A percentile compares a stretch with the other conserved stretches of the same genome.
phyloP scores from a whole-genome alignment of 257 asterid species.

The Solanum chilense region DNA sequence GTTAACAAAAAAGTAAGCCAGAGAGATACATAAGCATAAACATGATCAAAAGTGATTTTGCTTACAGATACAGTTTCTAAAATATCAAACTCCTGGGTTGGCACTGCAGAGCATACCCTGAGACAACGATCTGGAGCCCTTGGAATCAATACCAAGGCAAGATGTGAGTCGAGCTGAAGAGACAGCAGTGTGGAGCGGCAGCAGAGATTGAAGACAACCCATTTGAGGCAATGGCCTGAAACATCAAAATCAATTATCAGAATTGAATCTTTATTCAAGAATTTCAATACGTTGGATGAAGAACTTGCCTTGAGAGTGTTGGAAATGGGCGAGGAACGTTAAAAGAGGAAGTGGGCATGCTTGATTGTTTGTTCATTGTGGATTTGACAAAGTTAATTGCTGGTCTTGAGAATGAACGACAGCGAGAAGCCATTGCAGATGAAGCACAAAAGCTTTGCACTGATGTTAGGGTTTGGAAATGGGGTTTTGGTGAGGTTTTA shows the following conservation, averaged over 20 bases:
- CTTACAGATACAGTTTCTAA: constrained; percentile 61
- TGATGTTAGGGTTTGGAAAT: constrained; percentile 23
- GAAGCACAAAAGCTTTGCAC: neutral
- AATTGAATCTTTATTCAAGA: neutral
- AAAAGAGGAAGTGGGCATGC: constrained; percentile 5
- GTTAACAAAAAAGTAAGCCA: neutral
- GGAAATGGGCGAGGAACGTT: constrained; percentile 10
- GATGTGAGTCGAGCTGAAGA: constrained; percentile 86
- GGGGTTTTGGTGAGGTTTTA: constrained; percentile 16
- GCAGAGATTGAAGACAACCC: constrained; percentile 57
- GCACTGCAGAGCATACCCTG: constrained; percentile 99
- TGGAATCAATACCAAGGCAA: constrained; percentile 61
- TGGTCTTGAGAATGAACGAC: constrained; percentile 56
- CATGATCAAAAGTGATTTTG: constrained; percentile 1
- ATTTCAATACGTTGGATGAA: neutral
- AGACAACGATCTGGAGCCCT: constrained; percentile 87
- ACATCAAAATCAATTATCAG: neutral
- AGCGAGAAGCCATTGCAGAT: constrained; percentile 50
- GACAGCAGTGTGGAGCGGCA: constrained; percentile 71
- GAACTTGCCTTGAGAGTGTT: constrained; percentile 18
- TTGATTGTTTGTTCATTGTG: constrained; percentile 33
- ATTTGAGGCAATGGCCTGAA: constrained; percentile 40
- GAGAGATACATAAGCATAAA: neutral
- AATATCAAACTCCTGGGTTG: constrained; percentile 94
- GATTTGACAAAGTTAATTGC: constrained; percentile 55